A percentile compares a stretch with the other conserved stretches of the same genome.
Evolutionary conservation across 2,329 filamentous ascomycete genomes (phyloP).

Genomic region (Pseudogymnoascus sp.): DNA sequence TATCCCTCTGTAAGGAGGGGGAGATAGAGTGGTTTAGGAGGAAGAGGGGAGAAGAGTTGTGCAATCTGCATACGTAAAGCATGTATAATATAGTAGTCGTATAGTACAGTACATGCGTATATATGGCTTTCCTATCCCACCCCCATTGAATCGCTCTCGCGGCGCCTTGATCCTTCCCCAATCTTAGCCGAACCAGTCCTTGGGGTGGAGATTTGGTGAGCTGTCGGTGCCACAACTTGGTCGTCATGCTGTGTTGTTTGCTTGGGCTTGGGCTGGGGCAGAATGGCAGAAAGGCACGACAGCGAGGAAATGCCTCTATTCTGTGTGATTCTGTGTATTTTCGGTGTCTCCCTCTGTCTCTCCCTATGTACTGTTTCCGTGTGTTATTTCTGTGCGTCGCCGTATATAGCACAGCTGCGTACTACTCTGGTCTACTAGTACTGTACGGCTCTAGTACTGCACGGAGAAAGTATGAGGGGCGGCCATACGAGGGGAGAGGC

Average conservation of each 20-base stretch:
- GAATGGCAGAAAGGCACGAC: neutral
- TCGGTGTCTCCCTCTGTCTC: neutral
- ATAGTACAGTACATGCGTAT: neutral
- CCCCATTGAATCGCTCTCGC: neutral
- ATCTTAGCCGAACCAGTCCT: neutral
- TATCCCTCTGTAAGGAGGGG: neutral
- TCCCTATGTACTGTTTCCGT: neutral
- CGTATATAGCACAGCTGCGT: neutral
- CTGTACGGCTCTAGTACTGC: neutral
- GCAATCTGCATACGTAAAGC: neutral
- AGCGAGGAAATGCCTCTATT: neutral
- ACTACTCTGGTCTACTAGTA: neutral
- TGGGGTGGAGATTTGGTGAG: neutral
- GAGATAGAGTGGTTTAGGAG: neutral
- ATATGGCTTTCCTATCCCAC: neutral
- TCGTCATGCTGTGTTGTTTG: neutral
- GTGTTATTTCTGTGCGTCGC: neutral
- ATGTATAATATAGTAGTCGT: neutral
- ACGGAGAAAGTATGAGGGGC: neutral
- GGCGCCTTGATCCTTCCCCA: neutral
- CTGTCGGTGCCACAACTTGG: neutral
- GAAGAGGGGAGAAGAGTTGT: neutral
- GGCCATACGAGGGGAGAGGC: neutral
- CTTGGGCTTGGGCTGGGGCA: neutral
- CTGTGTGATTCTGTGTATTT: neutral